A percentile compares a stretch with the other conserved stretches of the same genome.
Conservation (phyloP, 1,139 yeast species). For the Kazachstania sp. region DNA sequence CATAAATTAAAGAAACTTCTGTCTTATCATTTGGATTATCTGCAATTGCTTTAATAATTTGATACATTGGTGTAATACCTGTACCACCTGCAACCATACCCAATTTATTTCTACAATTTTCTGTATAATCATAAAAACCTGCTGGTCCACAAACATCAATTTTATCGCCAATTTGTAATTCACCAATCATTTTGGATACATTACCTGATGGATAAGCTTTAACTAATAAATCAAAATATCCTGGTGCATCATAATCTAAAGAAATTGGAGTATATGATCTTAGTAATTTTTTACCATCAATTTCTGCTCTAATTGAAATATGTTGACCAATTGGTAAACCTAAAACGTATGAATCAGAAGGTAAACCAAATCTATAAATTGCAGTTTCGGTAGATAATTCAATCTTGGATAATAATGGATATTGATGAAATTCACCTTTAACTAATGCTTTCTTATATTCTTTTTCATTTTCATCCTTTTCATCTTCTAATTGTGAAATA, state of each 20-base stretch:
- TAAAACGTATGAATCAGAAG: slow-evolving; percentile 61
- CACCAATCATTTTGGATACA: slow-evolving; percentile 68
- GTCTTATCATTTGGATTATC: slow-evolving; percentile 35
- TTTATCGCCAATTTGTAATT: slow-evolving; percentile 58
- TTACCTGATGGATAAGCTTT: slow-evolving; percentile 92
- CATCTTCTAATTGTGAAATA: background rate
- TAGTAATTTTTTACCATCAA: slow-evolving; percentile 74
- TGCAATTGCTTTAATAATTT: slow-evolving; percentile 74
- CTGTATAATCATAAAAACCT: slow-evolving; percentile 79
- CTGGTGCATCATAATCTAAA: slow-evolving; percentile 66
- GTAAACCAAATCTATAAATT: slow-evolving; percentile 77
- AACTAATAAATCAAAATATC: slow-evolving; percentile 81
- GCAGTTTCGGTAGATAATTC: slow-evolving; percentile 77
- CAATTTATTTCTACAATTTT: slow-evolving; percentile 38
- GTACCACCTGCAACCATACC: slow-evolving; percentile 90
- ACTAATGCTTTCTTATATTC: slow-evolving; percentile 4
- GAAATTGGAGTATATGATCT: slow-evolving; percentile 95
- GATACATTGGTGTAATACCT: slow-evolving; percentile 93
- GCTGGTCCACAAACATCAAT: slow-evolving; percentile 86
- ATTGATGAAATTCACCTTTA: slow-evolving; percentile 63
- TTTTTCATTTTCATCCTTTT: slow-evolving; percentile 1
- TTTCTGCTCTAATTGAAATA: slow-evolving; percentile 64
- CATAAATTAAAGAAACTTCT: slow-evolving; percentile 43
- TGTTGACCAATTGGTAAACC: slow-evolving; percentile 97
- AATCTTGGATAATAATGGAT: slow-evolving; percentile 76